Base-by-base conservation (phyloP, 192 early-diverging fungal species). In the Martensiomyces pterosporus region DNA sequence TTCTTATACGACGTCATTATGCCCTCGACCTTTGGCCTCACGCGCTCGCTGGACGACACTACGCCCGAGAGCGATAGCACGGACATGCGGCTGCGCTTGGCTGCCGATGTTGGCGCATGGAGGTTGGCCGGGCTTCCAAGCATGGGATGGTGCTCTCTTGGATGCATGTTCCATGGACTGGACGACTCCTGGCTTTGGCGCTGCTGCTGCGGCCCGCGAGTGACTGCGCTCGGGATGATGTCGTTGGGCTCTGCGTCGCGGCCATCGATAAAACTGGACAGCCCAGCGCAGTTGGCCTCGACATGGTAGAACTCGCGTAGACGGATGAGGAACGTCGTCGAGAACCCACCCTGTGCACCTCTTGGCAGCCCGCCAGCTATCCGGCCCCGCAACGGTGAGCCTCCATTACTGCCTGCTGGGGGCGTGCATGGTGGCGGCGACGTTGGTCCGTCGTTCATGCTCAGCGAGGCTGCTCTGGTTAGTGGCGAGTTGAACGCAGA, bases 1-100 rank as follows among this genome's bases (percentile, higher is more conserved):
- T 73, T 43, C 1, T 60, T 35, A 24, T 57, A 65, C 16, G 69
- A 65, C 8, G 50, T 50, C 69, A 73, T 73, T 1, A 73, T 58
- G 2, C 49, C 47, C 37, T 49, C 69, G 26, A 73, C 49, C 45
- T 43, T 41, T 23, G 69, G 69, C 24, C 57, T 27, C 24, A 57
- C 38, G 25, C 57, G 53, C 23, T 61, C 62, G 39, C 34, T 56
- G 2, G 42, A 23, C 2, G 53, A 47, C 24, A 61, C 38, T 9
- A 53, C 23, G 40, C 55, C 55, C 13, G 55, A 18, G 23, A 58
- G 23, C 4, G 67, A 69, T 9, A 52, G 49, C 22, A 62, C 42
- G 7, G 67, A 69, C 45, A 57, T 35, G 3, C 63, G 43, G 24
- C 26, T 57, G 42, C n/a, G n/a, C n/a, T n/a, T n/a, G n/a, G n/a